phyloP scores from a whole-genome alignment of 1,139 yeast species.

The Yamadazyma triangularis region DNA sequence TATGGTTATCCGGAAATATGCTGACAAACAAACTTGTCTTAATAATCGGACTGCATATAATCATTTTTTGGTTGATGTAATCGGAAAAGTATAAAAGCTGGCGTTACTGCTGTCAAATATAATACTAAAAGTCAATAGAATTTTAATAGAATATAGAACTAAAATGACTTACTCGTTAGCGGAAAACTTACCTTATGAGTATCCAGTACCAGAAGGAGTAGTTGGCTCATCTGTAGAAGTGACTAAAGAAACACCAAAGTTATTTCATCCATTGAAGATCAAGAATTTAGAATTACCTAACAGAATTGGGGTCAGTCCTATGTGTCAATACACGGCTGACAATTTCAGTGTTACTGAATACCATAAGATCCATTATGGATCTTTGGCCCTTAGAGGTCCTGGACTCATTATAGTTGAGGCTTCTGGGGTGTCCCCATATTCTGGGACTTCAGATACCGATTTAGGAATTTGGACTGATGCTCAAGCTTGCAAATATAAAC shows the following conservation, averaged over 20 bases:
- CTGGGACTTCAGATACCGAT: constrained; percentile 43
- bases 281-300: constrained; percentile 35
- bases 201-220: constrained; percentile 17
- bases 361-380: constrained; percentile 45
- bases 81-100: too few relatives aligned
- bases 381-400: constrained; percentile 43
- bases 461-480: constrained; percentile 49
- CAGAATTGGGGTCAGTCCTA: constrained; percentile 55
- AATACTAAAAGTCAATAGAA: too few relatives aligned
- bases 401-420: constrained; percentile 55
- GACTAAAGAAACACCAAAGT: constrained; percentile 11
- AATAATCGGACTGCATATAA: too few relatives aligned
- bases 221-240: constrained; percentile 13
- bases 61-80: too few relatives aligned
- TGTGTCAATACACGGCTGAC: constrained; percentile 51
- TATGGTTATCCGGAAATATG: too few relatives aligned
- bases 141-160: too few relatives aligned
- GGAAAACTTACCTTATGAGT: constrained; percentile 12
- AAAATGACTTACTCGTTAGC: constrained; percentile 2
- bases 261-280: constrained; percentile 17
- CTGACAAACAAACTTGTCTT: too few relatives aligned
- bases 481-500: constrained; percentile 45
- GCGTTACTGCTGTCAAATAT: too few relatives aligned
- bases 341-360: constrained; percentile 40
- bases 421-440: constrained; percentile 40